Percentiles rank a stretch among this genome's conserved stretches.
Conservation (phyloP, 768 basidiomycete genomes). For the Boletus barrowsii region DNA sequence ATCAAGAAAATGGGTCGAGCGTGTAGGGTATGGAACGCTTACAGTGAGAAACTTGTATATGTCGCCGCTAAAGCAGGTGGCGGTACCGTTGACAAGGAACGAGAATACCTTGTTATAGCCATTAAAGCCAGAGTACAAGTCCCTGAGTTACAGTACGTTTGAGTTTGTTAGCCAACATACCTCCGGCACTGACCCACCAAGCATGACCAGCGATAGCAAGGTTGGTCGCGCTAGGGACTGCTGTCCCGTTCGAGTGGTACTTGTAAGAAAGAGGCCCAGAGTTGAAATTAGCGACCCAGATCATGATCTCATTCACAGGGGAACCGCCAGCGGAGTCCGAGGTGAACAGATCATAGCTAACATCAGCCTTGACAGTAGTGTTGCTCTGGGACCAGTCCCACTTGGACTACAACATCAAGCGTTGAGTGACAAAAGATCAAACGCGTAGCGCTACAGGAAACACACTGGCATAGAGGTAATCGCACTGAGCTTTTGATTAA, state of each 20-base stretch:
- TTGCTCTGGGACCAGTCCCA: conserved; percentile 57
- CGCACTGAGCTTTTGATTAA: background rate
- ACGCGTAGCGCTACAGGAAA: background rate
- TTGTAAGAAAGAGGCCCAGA: background rate
- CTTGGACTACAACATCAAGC: background rate
- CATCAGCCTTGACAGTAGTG: conserved; percentile 48
- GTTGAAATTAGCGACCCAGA: conserved; percentile 55
- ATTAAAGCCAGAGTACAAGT: background rate
- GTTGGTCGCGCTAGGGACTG: background rate
- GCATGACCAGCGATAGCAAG: background rate
- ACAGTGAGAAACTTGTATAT: background rate
- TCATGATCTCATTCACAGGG: conserved; percentile 50
- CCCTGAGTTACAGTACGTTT: background rate
- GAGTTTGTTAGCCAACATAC: background rate
- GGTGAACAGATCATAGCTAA: conserved; percentile 65
- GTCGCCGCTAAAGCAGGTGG: background rate
- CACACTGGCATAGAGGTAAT: conserved; percentile 53
- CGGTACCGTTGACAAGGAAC: background rate
- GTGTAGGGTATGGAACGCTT: background rate
- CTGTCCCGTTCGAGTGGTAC: background rate
- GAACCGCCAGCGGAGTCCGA: conserved; percentile 47
- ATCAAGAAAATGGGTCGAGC: background rate
- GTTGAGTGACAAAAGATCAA: background rate
- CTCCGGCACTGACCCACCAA: background rate
- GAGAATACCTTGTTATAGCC: background rate